A percentile compares a stretch with the other conserved stretches of the same genome.
These are phyloP conservation scores for Daldinia grandis DNA, from an alignment of 495 filamentous ascomycete species.

Conservation along the genomic window DNA sequence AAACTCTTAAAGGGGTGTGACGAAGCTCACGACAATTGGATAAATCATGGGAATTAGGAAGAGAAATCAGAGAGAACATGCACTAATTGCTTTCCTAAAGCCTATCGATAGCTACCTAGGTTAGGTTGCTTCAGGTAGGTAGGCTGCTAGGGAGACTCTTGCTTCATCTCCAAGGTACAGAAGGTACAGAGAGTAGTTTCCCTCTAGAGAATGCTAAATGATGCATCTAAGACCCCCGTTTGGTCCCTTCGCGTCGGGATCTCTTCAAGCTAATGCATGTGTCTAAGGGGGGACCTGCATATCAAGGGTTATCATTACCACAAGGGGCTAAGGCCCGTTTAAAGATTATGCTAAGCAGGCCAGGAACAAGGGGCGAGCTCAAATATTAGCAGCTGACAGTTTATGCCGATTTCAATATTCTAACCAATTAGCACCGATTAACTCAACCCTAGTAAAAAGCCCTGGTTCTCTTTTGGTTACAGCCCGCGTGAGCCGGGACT, in stretches of 20 bases:
- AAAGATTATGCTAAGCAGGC: slow-evolving; percentile 13
- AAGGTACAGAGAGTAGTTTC: no score
- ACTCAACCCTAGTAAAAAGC: slow-evolving; percentile 4
- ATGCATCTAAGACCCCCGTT: slow-evolving; percentile 14
- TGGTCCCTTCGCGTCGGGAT: slow-evolving; percentile 36
- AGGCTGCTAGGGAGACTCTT: slow-evolving; percentile 21
- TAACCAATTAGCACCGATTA: slow-evolving; percentile 1
- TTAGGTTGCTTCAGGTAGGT: not conserved
- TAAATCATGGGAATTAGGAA: slow-evolving; percentile 11
- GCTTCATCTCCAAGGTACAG: slow-evolving; percentile 22
- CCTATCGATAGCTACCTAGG: slow-evolving; percentile 23
- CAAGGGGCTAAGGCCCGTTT: slow-evolving; percentile 12
- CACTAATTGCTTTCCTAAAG: slow-evolving; percentile 8
- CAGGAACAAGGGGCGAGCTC: slow-evolving; percentile 30
- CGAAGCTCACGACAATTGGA: slow-evolving; percentile 18
- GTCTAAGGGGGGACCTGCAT: slow-evolving; percentile 29
- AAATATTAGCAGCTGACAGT: not conserved
- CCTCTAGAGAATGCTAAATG: not conserved
- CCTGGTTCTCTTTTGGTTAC: slow-evolving; percentile 23
- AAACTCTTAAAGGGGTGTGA: slow-evolving; percentile 12
- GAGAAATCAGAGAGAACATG: slow-evolving; percentile 16
- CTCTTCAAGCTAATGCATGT: slow-evolving; percentile 24
- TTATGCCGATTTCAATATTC: not conserved
- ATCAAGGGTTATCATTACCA: slow-evolving; percentile 21
- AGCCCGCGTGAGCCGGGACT: slow-evolving; percentile 36